phyloP scores from a whole-genome alignment of 306 rosid species.

The Oemleria cerasiformis region DNA sequence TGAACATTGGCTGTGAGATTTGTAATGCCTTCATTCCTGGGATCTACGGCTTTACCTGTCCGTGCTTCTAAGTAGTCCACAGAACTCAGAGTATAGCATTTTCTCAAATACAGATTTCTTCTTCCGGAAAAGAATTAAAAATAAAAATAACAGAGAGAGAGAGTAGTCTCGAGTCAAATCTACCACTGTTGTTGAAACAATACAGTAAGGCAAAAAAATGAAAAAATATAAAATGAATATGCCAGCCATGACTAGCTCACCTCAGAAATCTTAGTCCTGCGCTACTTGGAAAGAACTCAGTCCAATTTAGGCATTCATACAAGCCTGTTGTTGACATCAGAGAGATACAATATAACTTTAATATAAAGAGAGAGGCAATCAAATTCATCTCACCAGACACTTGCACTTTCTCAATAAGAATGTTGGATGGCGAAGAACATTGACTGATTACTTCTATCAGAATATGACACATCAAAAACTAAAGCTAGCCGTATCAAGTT shows the following conservation, averaged over 20 bases:
- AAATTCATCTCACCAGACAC: background rate
- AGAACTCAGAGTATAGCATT: background rate
- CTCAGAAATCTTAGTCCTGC: background rate
- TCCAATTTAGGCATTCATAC: background rate
- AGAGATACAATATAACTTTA: background rate
- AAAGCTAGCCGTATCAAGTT: background rate
- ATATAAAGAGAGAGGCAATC: background rate
- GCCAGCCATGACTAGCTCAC: background rate
- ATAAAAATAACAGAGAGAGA: too few species aligned
- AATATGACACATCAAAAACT: background rate
- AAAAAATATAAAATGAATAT: background rate
- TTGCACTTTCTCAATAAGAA: background rate
- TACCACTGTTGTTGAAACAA: background rate
- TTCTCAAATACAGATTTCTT: background rate
- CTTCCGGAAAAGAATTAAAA: too few species aligned
- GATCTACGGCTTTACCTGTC: too few species aligned
- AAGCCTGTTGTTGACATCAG: background rate
- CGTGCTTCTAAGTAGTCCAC: too few species aligned
- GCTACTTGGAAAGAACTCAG: background rate
- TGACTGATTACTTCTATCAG: background rate
- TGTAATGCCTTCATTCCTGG: too few species aligned
- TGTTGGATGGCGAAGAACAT: background rate
- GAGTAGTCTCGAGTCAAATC: background rate
- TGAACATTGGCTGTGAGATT: too few species aligned
- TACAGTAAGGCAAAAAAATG: background rate